Percentiles rank a stretch among this genome's conserved stretches.
Evolutionary conservation across 2,329 filamentous ascomycete genomes (phyloP).

Genomic region (Cladosporium sp.): DNA sequence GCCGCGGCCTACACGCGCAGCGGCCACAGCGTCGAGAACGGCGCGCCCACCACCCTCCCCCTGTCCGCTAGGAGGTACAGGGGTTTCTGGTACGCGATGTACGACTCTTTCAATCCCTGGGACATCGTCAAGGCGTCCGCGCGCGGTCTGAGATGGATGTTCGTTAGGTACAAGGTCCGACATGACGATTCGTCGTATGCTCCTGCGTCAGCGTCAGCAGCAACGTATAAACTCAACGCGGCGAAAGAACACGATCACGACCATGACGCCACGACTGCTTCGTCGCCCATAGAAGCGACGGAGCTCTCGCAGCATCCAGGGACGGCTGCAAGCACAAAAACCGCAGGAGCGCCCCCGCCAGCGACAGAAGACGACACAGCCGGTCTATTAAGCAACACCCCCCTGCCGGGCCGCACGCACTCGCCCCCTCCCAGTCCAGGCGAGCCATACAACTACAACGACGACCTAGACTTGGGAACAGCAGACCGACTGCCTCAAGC

Average conservation of each 20-base stretch:
- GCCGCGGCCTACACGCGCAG: conserved; percentile 24
- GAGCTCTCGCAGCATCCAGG: background rate
- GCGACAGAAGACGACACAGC: conserved; percentile 25
- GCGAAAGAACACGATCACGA: no score
- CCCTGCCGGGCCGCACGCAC: conserved; percentile 9
- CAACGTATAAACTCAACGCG: background rate
- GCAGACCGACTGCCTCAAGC: no score
- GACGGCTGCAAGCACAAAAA: background rate
- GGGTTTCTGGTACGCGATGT: conserved; percentile 62
- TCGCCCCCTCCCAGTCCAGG: background rate
- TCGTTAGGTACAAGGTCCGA: conserved; percentile 64
- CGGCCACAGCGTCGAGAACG: conserved; percentile 17
- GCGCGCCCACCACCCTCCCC: conserved; percentile 9
- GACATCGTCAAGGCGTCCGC: conserved; percentile 77
- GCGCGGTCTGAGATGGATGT: conserved; percentile 73
- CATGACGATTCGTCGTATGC: conserved; percentile 39
- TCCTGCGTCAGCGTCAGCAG: conserved; percentile 24
- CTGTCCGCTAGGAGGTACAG: conserved; percentile 40
- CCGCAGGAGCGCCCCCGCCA: background rate
- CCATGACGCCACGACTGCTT: no score
- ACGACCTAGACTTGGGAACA: background rate
- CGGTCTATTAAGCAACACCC: conserved; percentile 23
- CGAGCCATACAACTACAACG: background rate
- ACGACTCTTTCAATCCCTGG: conserved; percentile 73
- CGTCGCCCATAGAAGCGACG: background rate